phyloP scores from a whole-genome alignment of 2,329 filamentous ascomycete genomes.

The Clarireedia monteithiana region DNA sequence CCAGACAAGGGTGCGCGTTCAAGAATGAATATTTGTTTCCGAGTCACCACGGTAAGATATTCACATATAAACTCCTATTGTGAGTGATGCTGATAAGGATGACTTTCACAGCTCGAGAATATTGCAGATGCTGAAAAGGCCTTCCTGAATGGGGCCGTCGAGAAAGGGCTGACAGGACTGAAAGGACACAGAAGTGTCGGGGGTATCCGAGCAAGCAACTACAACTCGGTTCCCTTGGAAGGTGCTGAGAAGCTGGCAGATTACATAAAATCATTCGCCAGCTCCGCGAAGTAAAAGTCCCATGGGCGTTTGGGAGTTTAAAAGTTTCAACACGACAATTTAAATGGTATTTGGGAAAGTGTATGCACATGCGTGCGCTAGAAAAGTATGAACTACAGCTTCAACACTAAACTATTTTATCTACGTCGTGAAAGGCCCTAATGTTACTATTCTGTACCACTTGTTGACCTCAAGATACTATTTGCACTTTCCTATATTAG shows the following conservation, averaged over 20 bases:
- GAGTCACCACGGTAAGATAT: slow-evolving; percentile 44
- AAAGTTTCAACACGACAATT: not conserved
- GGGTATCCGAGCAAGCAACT: slow-evolving; percentile 80
- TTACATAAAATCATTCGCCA: slow-evolving; percentile 51
- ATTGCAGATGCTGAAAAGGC: slow-evolving; percentile 65
- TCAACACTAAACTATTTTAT: not conserved
- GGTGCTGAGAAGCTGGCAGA: slow-evolving; percentile 59
- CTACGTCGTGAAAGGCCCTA: not conserved
- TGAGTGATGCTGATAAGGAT: not conserved
- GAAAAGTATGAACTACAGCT: not conserved
- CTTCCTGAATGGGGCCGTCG: slow-evolving; percentile 59
- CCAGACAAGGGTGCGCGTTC: slow-evolving; percentile 70
- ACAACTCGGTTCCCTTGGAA: slow-evolving; percentile 70
- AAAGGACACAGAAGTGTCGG: slow-evolving; percentile 86
- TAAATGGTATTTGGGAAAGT: not conserved
- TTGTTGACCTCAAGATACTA: not conserved
- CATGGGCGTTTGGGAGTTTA: no score
- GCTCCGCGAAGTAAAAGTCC: not conserved
- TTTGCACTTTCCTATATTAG: not conserved
- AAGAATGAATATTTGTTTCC: slow-evolving; percentile 94
- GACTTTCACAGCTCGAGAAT: slow-evolving; percentile 34
- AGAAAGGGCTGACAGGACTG: slow-evolving; percentile 65
- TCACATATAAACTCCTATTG: not conserved
- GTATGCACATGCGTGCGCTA: not conserved
- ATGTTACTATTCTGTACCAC: not conserved